Evolutionary conservation across 2,329 filamentous ascomycete species (phyloP), one percentile per base, ranked within the genome.

Genomic region (Nigrospora sphaerica): DNA sequence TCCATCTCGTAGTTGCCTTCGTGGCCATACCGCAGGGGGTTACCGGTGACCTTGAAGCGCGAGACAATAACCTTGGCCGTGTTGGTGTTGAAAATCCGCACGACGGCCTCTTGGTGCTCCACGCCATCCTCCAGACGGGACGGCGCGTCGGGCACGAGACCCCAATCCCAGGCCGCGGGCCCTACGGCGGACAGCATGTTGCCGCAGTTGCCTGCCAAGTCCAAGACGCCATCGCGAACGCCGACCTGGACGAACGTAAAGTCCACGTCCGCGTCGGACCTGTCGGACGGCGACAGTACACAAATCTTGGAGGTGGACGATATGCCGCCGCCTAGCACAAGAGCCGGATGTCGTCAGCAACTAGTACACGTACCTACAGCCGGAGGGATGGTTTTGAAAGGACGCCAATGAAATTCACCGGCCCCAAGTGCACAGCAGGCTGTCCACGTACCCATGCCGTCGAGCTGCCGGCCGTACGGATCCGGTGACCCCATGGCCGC

Each of bases 381-480:
- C 7, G 7, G 23, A 6, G 23, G 7, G 23, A 23, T 23, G 7
- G 23, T 6, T 2, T 10, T 28, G 6, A 10, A 28, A 28, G 7
- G 23, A 9, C 23, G 10, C 10, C 23, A 10, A 28, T 28, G 23
- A 5, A 10, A 7, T 28, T 9, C 23, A 5, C 6, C 2, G 23
- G 2, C 23, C 7, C 23, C 23, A 2, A 10, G 23, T 5, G 68
- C 12, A 36, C 6, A n/a, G 14, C 14, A 36, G 34, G 12, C 33
- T 9, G n/a, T 14, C 34, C 7, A 28, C 55, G n/a, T 38, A 44
- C 85, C 85, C 63, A 88, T 74, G 10, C 85, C 85, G 59, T 89
- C 75, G 1, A 90, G 78, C 62, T 90, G 86, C 0, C 86, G 75
- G 0, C 80, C 83, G 61, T 83, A 73, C 0, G 74, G 68, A 54